These are phyloP conservation scores for Coemansia erecta DNA, from an alignment of 192 early-diverging fungal genomes.

Conservation along the genomic window DNA sequence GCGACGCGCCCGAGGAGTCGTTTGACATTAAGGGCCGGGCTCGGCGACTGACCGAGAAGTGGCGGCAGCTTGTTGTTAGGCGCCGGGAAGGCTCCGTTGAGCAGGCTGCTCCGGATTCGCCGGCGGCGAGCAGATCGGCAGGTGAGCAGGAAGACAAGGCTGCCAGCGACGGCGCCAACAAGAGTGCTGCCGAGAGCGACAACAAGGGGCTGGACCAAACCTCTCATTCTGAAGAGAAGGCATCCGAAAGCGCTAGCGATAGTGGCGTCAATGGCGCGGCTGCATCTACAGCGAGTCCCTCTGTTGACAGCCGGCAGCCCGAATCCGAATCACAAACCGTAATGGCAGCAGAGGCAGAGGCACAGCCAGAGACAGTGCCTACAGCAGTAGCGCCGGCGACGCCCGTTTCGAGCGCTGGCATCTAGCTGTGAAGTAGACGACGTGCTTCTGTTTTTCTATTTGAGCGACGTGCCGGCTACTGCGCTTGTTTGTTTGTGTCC, in stretches of 20 bases:
- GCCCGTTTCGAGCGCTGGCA: too few species aligned
- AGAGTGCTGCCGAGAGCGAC: background rate
- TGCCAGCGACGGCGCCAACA: background rate
- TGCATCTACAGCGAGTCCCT: too few species aligned
- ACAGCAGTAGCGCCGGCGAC: too few species aligned
- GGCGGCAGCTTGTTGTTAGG: slow-evolving; percentile 40
- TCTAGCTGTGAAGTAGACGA: too few species aligned
- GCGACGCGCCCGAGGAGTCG: slow-evolving; percentile 32
- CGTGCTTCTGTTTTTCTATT: too few species aligned
- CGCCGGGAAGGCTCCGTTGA: slow-evolving; percentile 36
- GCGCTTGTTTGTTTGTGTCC: too few species aligned
- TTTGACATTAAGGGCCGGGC: slow-evolving; percentile 52
- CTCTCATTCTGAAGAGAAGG: too few species aligned
- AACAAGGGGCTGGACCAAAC: background rate
- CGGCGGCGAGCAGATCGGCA: slow-evolving; percentile 14
- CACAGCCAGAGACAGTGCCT: too few species aligned
- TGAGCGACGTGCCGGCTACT: too few species aligned
- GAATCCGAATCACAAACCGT: too few species aligned
- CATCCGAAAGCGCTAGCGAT: background rate
- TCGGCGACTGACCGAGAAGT: slow-evolving; percentile 41
- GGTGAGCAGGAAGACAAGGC: slow-evolving; percentile 4
- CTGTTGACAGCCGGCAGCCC: too few species aligned
- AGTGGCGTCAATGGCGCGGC: slow-evolving; percentile 6
- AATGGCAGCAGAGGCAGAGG: too few species aligned
- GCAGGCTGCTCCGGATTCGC: slow-evolving; percentile 30